These are phyloP conservation scores for Clitopilus hobsonii DNA, from an alignment of 768 basidiomycete genomes.

Conservation along the genomic window DNA sequence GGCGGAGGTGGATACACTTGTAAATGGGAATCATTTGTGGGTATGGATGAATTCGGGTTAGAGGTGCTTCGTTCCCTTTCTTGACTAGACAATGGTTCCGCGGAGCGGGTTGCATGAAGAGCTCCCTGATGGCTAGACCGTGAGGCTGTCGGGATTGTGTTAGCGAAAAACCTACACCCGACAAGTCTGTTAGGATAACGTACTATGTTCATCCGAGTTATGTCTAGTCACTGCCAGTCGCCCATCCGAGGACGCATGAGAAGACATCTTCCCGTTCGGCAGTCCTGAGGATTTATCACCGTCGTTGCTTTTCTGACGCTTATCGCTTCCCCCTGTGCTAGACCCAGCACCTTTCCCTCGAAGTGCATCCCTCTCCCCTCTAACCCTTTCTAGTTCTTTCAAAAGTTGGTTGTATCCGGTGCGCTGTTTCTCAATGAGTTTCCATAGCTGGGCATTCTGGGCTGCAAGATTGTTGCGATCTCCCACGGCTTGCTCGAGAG, in stretches of 20 bases:
- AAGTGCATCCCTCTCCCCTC: conserved; percentile 73
- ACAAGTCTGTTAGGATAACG: conserved; percentile 11
- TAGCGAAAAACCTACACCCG: too few species aligned
- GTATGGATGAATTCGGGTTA: conserved; percentile 15
- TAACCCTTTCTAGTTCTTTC: conserved; percentile 82
- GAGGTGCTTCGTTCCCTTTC: conserved; percentile 16
- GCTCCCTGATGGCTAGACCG: conserved; percentile 21
- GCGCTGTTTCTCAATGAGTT: conserved; percentile 89
- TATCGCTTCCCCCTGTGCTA: conserved; percentile 20
- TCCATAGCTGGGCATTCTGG: conserved; percentile 93
- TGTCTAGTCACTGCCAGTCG: conserved; percentile 22
- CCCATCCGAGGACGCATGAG: conserved; percentile 6
- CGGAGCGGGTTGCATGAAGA: conserved; percentile 35
- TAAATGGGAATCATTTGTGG: conserved; percentile 8
- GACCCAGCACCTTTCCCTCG: conserved; percentile 39
- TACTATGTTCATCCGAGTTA: conserved; percentile 36
- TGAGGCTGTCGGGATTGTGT: conserved; percentile 24
- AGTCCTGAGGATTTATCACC: conserved; percentile 17
- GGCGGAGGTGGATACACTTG: conserved; percentile 19
- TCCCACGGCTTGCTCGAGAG: conserved; percentile 70
- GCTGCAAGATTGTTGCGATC: conserved; percentile 78
- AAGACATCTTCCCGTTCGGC: conserved; percentile 17
- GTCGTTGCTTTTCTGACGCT: conserved; percentile 20
- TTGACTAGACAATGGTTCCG: conserved; percentile 30
- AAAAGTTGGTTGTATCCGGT: conserved; percentile 73